Evolutionary conservation across 768 basidiomycete species (phyloP), one percentile per base, ranked within the genome.

Genomic region (Tulasnella calospora): DNA sequence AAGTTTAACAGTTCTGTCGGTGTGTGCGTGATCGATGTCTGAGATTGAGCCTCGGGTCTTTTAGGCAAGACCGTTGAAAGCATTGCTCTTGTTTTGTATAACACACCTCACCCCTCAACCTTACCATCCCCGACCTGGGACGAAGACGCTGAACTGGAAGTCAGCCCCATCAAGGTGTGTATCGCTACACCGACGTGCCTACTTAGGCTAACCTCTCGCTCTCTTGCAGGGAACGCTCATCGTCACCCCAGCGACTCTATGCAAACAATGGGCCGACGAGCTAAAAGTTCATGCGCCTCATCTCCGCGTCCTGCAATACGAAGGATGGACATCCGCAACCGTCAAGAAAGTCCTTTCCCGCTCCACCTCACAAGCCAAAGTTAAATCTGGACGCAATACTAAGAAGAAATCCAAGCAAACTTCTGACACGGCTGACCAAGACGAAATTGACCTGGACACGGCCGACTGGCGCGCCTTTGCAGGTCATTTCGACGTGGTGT

Each of bases 241-340:
- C 67, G 92, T 98, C 7, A 95, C 94, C 0, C 96, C 96, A 1
- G 87, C 89, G 0, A 86, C 92, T 0, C 85, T 98, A 3, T 91
- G 92, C 1, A 87, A 88, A 9, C 96, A 96, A 83, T 98, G 96
- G 96, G 87, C 87, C 2, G 92, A 95, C 71, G 96, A 98, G 83
- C 84, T 96, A 13, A 85, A 87, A 13, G 82, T 84, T 0, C 93
- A 96, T 81, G 92, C 94, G 0, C 95, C 96, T 2, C 84, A 85
- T 0, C 86, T 98, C 13, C 92, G 91, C 79, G 92, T 96, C 8
- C 87, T 95, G 33, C 83, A 93, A 4, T 97, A 97, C 81, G 89
- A 92, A 3, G 96, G 96, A 0, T 96, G 94, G 94, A 85, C 51
- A n/a, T 38, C 55, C 13, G 5, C 75, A 9, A 33, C 41, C 13